Conservation (phyloP, 352 stramenopile genomes). For the Hyaloperonospora arabidopsidis region DNA sequence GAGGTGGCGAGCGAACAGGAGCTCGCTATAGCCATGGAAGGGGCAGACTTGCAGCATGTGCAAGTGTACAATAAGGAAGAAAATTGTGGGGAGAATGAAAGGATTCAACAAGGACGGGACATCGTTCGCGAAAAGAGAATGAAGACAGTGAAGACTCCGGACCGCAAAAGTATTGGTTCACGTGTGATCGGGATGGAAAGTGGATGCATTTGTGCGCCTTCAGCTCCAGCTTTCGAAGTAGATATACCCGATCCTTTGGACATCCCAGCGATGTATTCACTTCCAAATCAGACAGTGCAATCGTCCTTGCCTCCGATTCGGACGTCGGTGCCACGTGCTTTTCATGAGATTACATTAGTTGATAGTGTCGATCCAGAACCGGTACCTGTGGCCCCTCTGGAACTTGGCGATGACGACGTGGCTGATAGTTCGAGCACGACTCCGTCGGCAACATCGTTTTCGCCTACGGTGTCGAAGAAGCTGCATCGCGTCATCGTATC, state of each 20-base stretch:
- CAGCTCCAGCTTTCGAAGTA: conserved; percentile 26
- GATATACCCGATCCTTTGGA: not conserved
- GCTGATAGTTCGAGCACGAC: conserved; percentile 12
- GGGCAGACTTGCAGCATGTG: conserved; percentile 7
- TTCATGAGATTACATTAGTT: conserved; percentile 23
- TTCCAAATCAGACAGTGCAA: conserved; percentile 15
- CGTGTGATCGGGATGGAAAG: not conserved
- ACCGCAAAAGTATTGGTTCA: not conserved
- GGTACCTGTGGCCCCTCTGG: conserved; percentile 26
- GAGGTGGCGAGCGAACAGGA: conserved; percentile 8
- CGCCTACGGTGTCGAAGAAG: conserved; percentile 39
- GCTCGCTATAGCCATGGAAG: conserved; percentile 12
- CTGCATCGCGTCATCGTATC: conserved; percentile 20
- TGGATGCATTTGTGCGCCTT: conserved; percentile 14
- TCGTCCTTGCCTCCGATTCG: conserved; percentile 7
- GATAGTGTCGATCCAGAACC: not conserved
- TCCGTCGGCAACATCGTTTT: conserved; percentile 36
- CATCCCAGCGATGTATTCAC: conserved; percentile 1
- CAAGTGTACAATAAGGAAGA: conserved; percentile 1
- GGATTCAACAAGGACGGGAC: too few relatives aligned
- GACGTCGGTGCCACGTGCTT: conserved; percentile 21
- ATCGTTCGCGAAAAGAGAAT: not conserved
- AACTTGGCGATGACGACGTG: conserved; percentile 20
- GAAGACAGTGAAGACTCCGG: not conserved
- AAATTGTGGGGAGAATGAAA: not conserved